A percentile compares a stretch with the other conserved stretches of the same genome.
Conservation (phyloP, 768 basidiomycete genomes). For the Lentinula guzmanii region DNA sequence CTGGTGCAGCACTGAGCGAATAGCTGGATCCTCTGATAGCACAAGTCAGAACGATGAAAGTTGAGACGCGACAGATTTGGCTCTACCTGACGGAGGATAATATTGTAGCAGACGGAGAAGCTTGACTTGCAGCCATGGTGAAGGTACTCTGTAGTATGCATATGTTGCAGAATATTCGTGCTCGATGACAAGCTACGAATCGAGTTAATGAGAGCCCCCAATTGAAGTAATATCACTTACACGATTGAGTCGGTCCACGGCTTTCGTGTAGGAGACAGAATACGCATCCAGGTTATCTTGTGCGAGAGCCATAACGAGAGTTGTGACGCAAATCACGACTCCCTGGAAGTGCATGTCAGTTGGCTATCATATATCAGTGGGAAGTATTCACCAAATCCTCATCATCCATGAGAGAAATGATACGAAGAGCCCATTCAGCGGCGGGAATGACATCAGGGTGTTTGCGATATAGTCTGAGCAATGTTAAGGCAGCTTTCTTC, state of each 20-base stretch:
- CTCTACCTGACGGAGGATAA: slow-evolving; percentile 87
- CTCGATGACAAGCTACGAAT: slow-evolving; percentile 78
- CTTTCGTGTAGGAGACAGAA: slow-evolving; percentile 90
- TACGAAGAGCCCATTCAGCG: slow-evolving; percentile 91
- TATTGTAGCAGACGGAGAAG: slow-evolving; percentile 89
- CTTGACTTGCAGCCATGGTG: slow-evolving; percentile 97
- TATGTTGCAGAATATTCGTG: slow-evolving; percentile 87
- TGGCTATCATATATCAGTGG: not conserved
- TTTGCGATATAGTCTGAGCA: slow-evolving; percentile 91
- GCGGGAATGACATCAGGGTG: slow-evolving; percentile 92
- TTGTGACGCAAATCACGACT: slow-evolving; percentile 91
- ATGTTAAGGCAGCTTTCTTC: slow-evolving; percentile 95
- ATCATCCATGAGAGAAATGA: slow-evolving; percentile 96
- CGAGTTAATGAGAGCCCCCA: not conserved
- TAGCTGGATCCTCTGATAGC: slow-evolving; percentile 70
- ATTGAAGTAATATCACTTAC: slow-evolving; percentile 36
- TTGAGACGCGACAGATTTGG: not conserved
- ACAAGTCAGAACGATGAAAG: not conserved
- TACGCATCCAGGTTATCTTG: slow-evolving; percentile 91
- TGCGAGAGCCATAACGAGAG: slow-evolving; percentile 87
- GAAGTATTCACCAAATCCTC: slow-evolving; percentile 59
- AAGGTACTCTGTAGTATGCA: slow-evolving; percentile 95
- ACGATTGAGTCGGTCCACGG: slow-evolving; percentile 81
- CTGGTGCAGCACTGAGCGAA: slow-evolving; percentile 70
- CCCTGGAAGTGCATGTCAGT: slow-evolving; percentile 45